A percentile compares a stretch with the other conserved stretches of the same genome.
phyloP scores from a whole-genome alignment of 2,329 filamentous ascomycete genomes.

The Blastomyces parvus region DNA sequence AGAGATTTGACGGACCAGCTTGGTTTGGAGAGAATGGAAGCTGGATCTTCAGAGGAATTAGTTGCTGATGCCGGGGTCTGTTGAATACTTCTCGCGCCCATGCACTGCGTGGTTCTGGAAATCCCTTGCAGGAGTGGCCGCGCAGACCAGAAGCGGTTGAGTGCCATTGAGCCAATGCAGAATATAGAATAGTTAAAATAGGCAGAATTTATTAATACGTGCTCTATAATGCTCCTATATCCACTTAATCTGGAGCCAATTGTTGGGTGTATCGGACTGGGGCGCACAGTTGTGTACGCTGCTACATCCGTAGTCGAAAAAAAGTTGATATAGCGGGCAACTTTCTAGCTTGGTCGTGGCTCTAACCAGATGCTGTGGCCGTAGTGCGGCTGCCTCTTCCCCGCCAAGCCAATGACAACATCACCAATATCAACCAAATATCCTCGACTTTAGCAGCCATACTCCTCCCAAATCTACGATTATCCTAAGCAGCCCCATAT shows the following conservation, averaged over 20 bases:
- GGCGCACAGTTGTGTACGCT: neutral
- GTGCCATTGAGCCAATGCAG: conserved; percentile 1
- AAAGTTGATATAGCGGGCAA: neutral
- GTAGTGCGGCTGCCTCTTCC: no score
- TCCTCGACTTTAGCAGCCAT: neutral
- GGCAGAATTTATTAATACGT: neutral
- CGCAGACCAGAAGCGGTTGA: conserved; percentile 11
- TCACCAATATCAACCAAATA: neutral
- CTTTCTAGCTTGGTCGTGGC: neutral
- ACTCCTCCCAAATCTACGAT: neutral
- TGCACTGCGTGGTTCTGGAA: conserved; percentile 10
- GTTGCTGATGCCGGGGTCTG: conserved; percentile 17
- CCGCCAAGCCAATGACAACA: conserved; percentile 4
- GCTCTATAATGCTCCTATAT: neutral
- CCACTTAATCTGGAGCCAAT: neutral
- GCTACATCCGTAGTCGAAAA: no score
- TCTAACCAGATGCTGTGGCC: neutral
- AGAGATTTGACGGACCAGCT: conserved; percentile 78
- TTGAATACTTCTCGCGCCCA: neutral
- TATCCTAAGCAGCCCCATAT: no score
- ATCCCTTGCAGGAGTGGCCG: conserved; percentile 15
- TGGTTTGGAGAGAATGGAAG: conserved; percentile 54
- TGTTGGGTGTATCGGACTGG: neutral
- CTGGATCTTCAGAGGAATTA: conserved; percentile 15
- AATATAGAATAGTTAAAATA: neutral